Base-by-base conservation (phyloP, 192 early-diverging fungal species). In the Entophlyctis luteolus region DNA sequence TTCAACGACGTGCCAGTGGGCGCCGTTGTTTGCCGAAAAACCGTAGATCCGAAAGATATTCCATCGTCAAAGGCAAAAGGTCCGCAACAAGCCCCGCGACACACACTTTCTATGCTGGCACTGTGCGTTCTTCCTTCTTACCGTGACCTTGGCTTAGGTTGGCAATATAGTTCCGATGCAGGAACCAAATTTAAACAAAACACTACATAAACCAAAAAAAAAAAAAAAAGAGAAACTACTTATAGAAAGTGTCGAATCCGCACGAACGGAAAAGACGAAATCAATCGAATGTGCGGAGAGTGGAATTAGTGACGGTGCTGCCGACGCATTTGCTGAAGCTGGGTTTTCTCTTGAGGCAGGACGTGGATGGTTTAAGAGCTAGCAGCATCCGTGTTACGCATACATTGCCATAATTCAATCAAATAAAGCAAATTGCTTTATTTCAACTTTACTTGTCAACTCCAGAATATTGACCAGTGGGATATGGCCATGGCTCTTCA, bases 61-160 rank as follows among this genome's bases (percentile, higher is more conserved):
- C 38, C 16, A 35, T 8, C 12, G 25, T 62, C 59, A 45, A 20
- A 23, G 12, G 20, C 31, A 5, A 42, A 35, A 10, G 22, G 50
- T 22, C 16, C 28, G 0, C 50, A 10, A 23, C 28, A 18, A 29
- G 22, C 20, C 4, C 60, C 60, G 6, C 59, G 74, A 57, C 29
- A 48, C 12, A 54, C 4, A 20, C 72, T 92, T 33, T 88, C 89
- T 54, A 88, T 94, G 49, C 82, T 87, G 85, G 92, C 92, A 1
- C 75, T 94, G 59, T 89, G 89, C 25, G 90, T 94, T 37, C 76
- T 94, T 37, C 83, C 83, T 18, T 89, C 89, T 25, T 94, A 89
- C 63, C 75, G 91, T 27, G 70, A 84, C 22, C 81, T 90, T 38
- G 90, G 89, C 0, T 68, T 94, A 33, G 90, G 90, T 78, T 81